Base-by-base conservation (phyloP, 768 basidiomycete genomes). In the Trametes cinnabarina region DNA sequence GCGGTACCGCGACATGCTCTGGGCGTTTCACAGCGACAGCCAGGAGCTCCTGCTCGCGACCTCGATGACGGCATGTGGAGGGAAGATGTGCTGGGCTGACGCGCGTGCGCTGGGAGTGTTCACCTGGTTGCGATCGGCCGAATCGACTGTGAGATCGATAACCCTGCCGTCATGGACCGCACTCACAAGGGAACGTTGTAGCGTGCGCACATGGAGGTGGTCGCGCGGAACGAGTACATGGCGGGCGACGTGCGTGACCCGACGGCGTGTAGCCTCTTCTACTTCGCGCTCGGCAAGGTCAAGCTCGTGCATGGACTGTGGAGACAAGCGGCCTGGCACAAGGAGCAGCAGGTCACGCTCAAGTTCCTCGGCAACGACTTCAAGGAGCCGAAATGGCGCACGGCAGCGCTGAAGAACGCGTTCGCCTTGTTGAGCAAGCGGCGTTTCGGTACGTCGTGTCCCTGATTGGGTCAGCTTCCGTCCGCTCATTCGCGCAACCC, bases 21-120 rank as follows among this genome's bases (percentile, higher is more conserved):
- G 96, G 95, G 96, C 95, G 0, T 95, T 89, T 69, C 90, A 97
- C 65, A 97, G 94, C 67, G 94, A 97, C 72, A 92, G 87, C 66
- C 94, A 99, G 66, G 92, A 90, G 17, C 71, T 98, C 43, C 72
- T 99, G 4, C 71, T 97, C 51, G 76, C 79, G 25, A 85, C 87
- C 3, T 89, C 90, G 2, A 79, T 79, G 15, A 73, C 79, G 3
- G 86, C 89, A 12, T 95, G 92, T 65, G 82, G 82, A 35, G 88
- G 86, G 0, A 96, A 92, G 73, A 91, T 98, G 86, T 71, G 82
- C 35, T 98, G 96, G 96, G 76, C 80, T 15, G 92, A 96, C 69
- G 94, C 96, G 0, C 82, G 86, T 65, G 86, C 90, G 1, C 71
- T 97, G 12, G 96, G 97, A 2, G 76, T 98, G 14, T 86, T 92